phyloP scores from a whole-genome alignment of 345 rosid genomes.

The Pistacia integerrima region DNA sequence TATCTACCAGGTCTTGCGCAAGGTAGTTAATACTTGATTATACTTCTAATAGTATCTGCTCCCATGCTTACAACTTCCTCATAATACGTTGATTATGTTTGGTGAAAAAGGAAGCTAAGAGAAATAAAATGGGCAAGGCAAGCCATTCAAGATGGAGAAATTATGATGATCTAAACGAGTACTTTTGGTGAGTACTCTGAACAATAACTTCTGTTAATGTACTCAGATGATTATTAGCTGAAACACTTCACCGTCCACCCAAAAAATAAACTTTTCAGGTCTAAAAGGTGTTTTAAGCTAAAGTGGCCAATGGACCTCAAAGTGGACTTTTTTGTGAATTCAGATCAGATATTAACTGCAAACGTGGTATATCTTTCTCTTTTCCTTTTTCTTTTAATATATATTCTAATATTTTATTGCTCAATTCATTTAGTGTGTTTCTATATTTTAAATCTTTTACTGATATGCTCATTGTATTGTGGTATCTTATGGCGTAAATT shows the following conservation, averaged over 20 bases:
- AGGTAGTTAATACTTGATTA: conserved; percentile 47
- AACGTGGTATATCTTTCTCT: conserved; percentile 39
- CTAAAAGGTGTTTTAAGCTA: conserved; percentile 64
- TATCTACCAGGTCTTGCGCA: conserved; percentile 65
- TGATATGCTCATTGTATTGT: neutral
- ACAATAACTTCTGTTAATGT: conserved; percentile 13
- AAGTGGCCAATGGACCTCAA: conserved; percentile 69
- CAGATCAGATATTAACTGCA: conserved; percentile 42
- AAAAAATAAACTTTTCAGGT: conserved; percentile 47
- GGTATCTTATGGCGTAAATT: neutral
- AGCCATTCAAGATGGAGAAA: conserved; percentile 99
- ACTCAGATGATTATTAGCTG: conserved; percentile 11
- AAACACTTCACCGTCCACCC: neutral
- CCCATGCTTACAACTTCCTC: neutral
- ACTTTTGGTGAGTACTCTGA: conserved; percentile 74
- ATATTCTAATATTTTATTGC: conserved; percentile 4
- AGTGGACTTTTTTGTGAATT: conserved; percentile 73
- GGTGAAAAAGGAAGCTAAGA: conserved; percentile 71
- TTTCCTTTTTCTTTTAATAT: neutral
- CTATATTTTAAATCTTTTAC: neutral
- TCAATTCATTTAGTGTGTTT: neutral
- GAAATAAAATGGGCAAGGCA: conserved; percentile 80
- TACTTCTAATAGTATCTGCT: neutral
- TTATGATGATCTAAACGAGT: conserved; percentile 96
- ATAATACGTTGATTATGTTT: conserved; percentile 28